phyloP scores from a whole-genome alignment of 176 grass and related monocot species.

The Otatea glauca region DNA sequence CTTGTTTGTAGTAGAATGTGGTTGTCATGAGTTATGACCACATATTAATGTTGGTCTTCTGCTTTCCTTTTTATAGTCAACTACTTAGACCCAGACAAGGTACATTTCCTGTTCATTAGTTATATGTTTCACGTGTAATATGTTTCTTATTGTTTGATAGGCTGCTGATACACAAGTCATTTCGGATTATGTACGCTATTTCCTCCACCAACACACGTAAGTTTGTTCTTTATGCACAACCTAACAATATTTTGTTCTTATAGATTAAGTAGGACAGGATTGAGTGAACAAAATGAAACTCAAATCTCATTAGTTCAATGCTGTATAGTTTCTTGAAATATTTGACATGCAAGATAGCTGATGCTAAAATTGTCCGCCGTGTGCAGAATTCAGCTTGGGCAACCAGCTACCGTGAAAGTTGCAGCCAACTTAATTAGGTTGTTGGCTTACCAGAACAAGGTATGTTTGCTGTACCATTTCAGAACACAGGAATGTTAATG shows the following conservation, averaged over 20 bases:
- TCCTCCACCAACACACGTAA: conserved; percentile 98
- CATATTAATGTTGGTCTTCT: background rate
- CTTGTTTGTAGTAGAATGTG: background rate
- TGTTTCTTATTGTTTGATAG: conserved; percentile 49
- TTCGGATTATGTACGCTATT: conserved; percentile 97
- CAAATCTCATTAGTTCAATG: background rate
- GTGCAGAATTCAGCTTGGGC: conserved; percentile 89
- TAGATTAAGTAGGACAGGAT: background rate
- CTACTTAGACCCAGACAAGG: background rate
- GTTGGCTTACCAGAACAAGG: conserved; percentile 96
- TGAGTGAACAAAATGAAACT: background rate
- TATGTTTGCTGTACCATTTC: conserved; percentile 43
- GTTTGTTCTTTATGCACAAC: conserved; percentile 19
- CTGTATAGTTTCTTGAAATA: background rate
- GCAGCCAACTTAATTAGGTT: conserved; percentile 91
- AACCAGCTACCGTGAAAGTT: conserved; percentile 94
- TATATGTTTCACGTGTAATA: conserved; percentile 12
- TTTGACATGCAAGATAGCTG: conserved; percentile 39
- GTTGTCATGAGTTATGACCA: background rate
- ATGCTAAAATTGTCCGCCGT: conserved; percentile 17
- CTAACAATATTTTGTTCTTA: background rate
- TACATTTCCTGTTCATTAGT: background rate
- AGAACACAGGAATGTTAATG: background rate
- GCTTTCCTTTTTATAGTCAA: background rate
- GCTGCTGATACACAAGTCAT: conserved; percentile 94